These are phyloP conservation scores for Dissophora ornata DNA, from an alignment of 192 early-diverging fungal species.

Conservation along the genomic window DNA sequence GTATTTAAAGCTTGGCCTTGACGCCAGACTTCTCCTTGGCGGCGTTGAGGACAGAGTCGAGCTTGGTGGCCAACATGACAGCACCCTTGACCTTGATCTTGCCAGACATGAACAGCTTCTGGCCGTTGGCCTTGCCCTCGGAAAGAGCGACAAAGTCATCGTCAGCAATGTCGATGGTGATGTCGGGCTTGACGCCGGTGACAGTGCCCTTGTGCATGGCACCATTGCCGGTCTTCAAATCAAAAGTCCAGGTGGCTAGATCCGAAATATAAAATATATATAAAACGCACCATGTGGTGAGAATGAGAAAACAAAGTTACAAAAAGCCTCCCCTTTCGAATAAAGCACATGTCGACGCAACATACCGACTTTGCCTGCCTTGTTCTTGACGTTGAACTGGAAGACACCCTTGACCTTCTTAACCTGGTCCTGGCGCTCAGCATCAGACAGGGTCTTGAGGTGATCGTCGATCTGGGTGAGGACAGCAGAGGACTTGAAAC, in stretches of 20 bases:
- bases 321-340: too few relatives aligned
- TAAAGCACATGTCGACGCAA: background rate
- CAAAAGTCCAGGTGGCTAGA: conserved; percentile 80
- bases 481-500: conserved; percentile 82
- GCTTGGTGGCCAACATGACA: conserved; percentile 78
- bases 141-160: conserved; percentile 85
- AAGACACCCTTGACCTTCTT: conserved; percentile 87
- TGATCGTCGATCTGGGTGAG: conserved; percentile 74
- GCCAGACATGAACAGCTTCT: conserved; percentile 92
- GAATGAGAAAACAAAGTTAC: background rate
- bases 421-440: conserved; percentile 68
- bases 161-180: conserved; percentile 78
- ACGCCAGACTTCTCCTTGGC: conserved; percentile 55
- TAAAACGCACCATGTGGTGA: background rate
- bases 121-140: conserved; percentile 87
- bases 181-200: conserved; percentile 72
- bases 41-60: conserved; percentile 74
- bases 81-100: conserved; percentile 90
- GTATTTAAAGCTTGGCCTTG: conserved; percentile 76
- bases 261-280: background rate
- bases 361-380: conserved; percentile 61
- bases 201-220: conserved; percentile 55
- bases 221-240: conserved; percentile 75
- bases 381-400: conserved; percentile 88
- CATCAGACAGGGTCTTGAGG: conserved; percentile 68